phyloP scores from a whole-genome alignment of 164 flowering plant genomes.

The Echeveria elegans region DNA sequence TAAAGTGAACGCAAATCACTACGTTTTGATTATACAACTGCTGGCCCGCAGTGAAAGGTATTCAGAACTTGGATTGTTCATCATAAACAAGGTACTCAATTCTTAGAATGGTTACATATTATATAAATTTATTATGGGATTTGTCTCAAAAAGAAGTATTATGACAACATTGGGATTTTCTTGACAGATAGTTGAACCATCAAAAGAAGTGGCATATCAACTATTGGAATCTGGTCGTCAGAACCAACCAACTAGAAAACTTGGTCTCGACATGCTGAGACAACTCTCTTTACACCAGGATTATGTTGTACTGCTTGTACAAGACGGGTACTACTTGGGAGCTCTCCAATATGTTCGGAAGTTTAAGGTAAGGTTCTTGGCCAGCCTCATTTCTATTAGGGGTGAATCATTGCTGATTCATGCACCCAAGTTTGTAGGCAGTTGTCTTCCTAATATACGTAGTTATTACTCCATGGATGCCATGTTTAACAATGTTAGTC shows the following conservation, averaged over 20 bases:
- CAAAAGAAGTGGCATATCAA: constrained; percentile 91
- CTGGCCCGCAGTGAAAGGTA: constrained; percentile 66
- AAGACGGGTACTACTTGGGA: constrained; percentile 92
- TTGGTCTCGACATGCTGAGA: constrained; percentile 88
- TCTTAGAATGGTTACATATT: background rate
- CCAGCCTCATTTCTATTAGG: background rate
- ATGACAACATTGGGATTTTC: background rate
- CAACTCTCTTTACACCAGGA: constrained; percentile 78
- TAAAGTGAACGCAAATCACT: constrained; percentile 57
- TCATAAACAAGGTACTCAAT: constrained; percentile 62
- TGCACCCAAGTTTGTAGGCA: background rate
- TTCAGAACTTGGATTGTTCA: constrained; percentile 65
- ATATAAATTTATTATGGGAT: too few species aligned
- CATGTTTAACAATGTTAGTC: background rate
- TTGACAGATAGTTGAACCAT: constrained; percentile 82
- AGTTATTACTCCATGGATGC: background rate
- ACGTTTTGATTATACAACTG: constrained; percentile 63
- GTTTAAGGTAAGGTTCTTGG: constrained; percentile 47
- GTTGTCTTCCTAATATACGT: background rate
- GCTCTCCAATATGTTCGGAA: constrained; percentile 82
- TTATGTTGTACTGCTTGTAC: constrained; percentile 63
- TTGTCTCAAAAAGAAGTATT: background rate
- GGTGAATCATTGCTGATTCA: background rate
- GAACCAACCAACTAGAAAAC: constrained; percentile 56
- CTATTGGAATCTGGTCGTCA: constrained; percentile 80